A percentile compares a stretch with the other conserved stretches of the same genome.
phyloP scores from a whole-genome alignment of 2,329 filamentous ascomycete genomes.

The Blastomyces gilchristii region DNA sequence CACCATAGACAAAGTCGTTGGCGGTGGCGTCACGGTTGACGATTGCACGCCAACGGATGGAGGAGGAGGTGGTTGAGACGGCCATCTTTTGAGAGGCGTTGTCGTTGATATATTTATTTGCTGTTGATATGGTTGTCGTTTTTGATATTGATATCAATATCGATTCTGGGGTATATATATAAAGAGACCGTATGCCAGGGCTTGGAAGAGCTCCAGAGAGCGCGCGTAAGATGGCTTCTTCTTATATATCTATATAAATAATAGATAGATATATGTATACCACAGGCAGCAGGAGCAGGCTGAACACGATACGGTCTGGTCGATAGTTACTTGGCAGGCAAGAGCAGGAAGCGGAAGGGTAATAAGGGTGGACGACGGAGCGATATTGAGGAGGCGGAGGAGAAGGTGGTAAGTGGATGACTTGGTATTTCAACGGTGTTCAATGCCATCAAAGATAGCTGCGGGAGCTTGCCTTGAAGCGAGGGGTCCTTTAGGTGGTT shows the following conservation, averaged over 20 bases:
- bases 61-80: slow-evolving; percentile 30
- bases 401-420: slow-evolving; percentile 1
- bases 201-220: neutral
- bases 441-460: slow-evolving; percentile 8
- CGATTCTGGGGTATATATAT: neutral
- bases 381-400: neutral
- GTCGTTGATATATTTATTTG: neutral
- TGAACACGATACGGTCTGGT: neutral
- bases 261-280: neutral
- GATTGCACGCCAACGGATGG: slow-evolving; percentile 37
- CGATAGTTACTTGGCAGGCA: neutral
- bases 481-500: neutral
- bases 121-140: neutral
- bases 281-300: neutral
- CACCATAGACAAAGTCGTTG: slow-evolving; percentile 45
- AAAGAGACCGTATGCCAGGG: neutral
- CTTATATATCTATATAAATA: neutral
- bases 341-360: neutral
- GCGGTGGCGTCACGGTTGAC: slow-evolving; percentile 35
- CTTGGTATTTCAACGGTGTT: neutral
- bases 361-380: neutral
- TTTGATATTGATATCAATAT: neutral
- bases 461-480: neutral
- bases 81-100: neutral
- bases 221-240: neutral